Evolutionary conservation across 2,329 filamentous ascomycete species (phyloP), one percentile per base, ranked within the genome.

Genomic region (Boeremia lycopersici): DNA sequence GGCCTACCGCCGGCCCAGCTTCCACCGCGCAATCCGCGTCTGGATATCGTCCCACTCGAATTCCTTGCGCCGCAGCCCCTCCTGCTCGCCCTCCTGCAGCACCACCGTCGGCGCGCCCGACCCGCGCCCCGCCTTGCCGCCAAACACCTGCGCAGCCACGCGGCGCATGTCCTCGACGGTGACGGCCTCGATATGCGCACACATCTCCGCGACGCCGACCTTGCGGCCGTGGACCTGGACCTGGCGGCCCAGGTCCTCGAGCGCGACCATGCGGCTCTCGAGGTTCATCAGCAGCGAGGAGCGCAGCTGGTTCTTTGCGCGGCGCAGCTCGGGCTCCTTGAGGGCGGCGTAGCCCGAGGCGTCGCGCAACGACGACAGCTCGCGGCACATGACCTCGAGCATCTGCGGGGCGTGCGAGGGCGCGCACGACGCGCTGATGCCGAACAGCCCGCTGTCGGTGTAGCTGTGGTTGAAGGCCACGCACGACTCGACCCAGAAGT

Each of bases 381-480:
- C 91, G 48, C 91, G 89, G 75, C 93, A 97, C 86, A 97, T 96
- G 65, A 96, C 91, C 68, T 97, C 91, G 17, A 99, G 85, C 91
- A 97, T 97, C 63, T 87, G 81, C 3, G 85, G 82, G 0, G 93
- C 90, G 59, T 89, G 86, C 31, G 85, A 85, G 0, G 95, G 93
- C 30, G 87, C 84, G 77, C 95, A 99, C 26, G 89, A 89, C 0
- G 91, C 90, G 0, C 90, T 89, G 72, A 99, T 97, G 62, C 95
- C 95, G 70, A 99, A 99, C 36, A 99, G 85, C 4, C 95, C 95
- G 6, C 89, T 93, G 76, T 99, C 95, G 0, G 91, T 95, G 82
- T 99, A 99, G 41, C 90, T 91, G 81, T 98, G 93, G 82, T 98
- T 98, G 81, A 98, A 98, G 28, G 93, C 89, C 46, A 96, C 84